phyloP scores from a whole-genome alignment of 73 alveolate genomes.

The Paramecium pentaurelia region DNA sequence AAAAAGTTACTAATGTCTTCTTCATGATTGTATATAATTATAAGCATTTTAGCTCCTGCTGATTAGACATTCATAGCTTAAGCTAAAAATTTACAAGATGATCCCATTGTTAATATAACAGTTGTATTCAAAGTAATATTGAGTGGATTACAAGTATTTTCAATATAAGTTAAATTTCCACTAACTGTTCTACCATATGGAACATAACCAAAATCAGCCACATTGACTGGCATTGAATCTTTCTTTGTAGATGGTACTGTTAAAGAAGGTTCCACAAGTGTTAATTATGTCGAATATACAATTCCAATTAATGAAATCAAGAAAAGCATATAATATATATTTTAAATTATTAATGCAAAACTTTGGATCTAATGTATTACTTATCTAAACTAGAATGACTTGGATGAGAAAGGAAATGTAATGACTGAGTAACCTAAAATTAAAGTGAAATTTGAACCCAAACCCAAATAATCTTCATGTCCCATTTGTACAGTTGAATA shows the following conservation, averaged over 20 bases:
- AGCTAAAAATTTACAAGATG: constrained; percentile 69
- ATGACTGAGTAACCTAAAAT: neutral
- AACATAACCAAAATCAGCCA: constrained; percentile 37
- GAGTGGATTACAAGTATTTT: constrained; percentile 4
- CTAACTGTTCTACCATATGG: neutral
- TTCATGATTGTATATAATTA: constrained; percentile 61
- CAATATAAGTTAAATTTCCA: neutral
- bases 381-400: neutral
- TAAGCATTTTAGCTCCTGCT: constrained; percentile 73
- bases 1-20: constrained; percentile 64
- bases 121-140: neutral
- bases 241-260: neutral
- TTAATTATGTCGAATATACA: neutral
- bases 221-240: constrained; percentile 5
- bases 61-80: constrained; percentile 77
- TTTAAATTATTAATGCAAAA: neutral
- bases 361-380: neutral
- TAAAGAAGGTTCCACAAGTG: neutral
- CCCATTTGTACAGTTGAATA: neutral
- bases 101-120: constrained; percentile 65
- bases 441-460: neutral
- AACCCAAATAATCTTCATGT: neutral
- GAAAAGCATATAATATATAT: neutral
- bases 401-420: neutral
- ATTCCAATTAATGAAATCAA: neutral